Base-by-base conservation (phyloP, 2,329 filamentous ascomycete species). In the Diaporthe citrichinensis region DNA sequence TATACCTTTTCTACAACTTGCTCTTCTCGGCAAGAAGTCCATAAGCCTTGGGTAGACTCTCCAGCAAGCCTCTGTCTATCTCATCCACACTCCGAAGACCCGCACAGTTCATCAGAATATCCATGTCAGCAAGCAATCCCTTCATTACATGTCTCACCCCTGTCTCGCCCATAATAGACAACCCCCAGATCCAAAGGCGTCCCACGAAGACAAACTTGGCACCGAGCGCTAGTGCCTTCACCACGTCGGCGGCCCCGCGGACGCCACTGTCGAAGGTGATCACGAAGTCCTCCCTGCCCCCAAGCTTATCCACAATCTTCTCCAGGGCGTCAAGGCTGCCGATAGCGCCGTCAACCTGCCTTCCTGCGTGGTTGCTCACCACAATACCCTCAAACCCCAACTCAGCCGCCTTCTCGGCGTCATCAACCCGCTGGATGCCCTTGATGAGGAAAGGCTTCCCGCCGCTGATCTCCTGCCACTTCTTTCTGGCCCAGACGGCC, bases 201-300 rank as follows among this genome's bases (percentile, higher is more conserved):
- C 91, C 91, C 1, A 93, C 84, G 77, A 91, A 92, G 25, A 92
- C 90, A 77, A 92, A 92, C 78, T 90, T 90, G 0, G 91, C 91
- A 2, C 91, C 90, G 10, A 92, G 82, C 0, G 90, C 90, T 20
- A 92, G 83, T 1, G 90, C 91, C 79, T 92, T 92, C 80, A 90
- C 87, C 15, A 92, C 86, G 78, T 92, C 91, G 20, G 88, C 86
- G 2, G 88, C 90, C 7, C 88, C 86, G 0, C 90, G 85, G 1
- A 92, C 83, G 3, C 91, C 90, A 1, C 87, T 90, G 81, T 92
- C 90, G 80, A 88, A 92, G 85, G 91, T 91, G 77, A 92, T 86
- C 78, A 80, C 79, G 58, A 83, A 81, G 34, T 80, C 80, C 8
- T 77, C 78, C 76, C 78, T 80, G 59, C 81, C 81, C 23, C 81